A percentile compares a stretch with the other conserved stretches of the same genome.
Conservation (phyloP, 2,329 filamentous ascomycete genomes). For the Periconia sp. region DNA sequence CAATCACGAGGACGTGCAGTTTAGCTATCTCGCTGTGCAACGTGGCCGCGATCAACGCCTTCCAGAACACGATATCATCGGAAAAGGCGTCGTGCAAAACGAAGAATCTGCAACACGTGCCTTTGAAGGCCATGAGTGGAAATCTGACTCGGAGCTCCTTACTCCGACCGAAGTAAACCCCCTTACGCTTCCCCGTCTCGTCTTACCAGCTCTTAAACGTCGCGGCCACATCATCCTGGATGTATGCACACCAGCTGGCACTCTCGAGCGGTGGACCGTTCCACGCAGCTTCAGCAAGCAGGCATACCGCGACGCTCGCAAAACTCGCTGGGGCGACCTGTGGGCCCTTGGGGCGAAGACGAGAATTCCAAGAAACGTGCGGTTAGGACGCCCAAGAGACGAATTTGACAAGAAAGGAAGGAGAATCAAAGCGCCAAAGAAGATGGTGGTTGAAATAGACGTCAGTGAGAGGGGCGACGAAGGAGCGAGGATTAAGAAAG, state of each 20-base stretch:
- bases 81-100: conserved; percentile 54
- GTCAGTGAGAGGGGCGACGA: conserved; percentile 29
- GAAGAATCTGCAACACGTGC: conserved; percentile 67
- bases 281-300: conserved; percentile 79
- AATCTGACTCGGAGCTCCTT: conserved; percentile 28
- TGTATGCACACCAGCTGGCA: conserved; percentile 83
- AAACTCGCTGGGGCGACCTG: conserved; percentile 88
- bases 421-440: conserved; percentile 39
- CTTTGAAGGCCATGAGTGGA: conserved; percentile 70
- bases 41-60: conserved; percentile 70
- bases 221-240: conserved; percentile 88
- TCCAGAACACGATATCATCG: conserved; percentile 36
- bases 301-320: conserved; percentile 91
- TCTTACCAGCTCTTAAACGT: conserved; percentile 84
- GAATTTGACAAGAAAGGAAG: conserved; percentile 49
- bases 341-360: conserved; percentile 97
- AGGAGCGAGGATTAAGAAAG: conserved; percentile 36
- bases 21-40: conserved; percentile 86
- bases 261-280: conserved; percentile 92
- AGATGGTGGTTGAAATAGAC: conserved; percentile 36
- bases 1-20: conserved; percentile 90
- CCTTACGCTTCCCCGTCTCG: conserved; percentile 75
- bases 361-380: conserved; percentile 65
- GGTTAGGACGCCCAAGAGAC: conserved; percentile 59
- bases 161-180: conserved; percentile 51